These are phyloP conservation scores for Quercus tomentella DNA, from an alignment of 331 rosid genomes.

Conservation along the genomic window DNA sequence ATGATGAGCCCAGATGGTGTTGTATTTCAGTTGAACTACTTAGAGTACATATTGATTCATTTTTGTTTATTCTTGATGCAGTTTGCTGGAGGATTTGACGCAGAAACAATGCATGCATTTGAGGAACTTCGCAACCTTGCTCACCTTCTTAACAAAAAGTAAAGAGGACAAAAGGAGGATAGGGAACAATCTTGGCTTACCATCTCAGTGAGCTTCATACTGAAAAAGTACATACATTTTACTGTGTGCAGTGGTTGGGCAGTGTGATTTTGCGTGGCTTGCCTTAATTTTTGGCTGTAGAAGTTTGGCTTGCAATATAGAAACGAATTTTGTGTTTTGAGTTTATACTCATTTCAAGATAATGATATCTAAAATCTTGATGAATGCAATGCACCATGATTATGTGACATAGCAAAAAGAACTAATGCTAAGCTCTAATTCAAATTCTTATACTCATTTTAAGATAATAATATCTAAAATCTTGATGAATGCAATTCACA, in stretches of 20 bases:
- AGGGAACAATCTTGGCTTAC: constrained; percentile 23
- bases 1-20: not conserved
- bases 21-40: not conserved
- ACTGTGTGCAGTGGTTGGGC: not conserved
- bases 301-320: not conserved
- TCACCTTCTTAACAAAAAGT: constrained; percentile 77
- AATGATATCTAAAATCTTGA: not conserved
- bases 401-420: not conserved
- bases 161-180: constrained; percentile 4
- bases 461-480: too few relatives aligned
- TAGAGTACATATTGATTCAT: not conserved
- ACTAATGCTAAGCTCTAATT: too few relatives aligned
- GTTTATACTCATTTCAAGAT: not conserved
- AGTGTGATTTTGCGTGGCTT: not conserved
- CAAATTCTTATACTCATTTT: too few relatives aligned
- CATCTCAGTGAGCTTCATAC: constrained; percentile 37
- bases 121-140: constrained; percentile 96
- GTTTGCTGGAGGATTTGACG: constrained; percentile 99
- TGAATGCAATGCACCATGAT: not conserved
- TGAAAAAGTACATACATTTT: not conserved
- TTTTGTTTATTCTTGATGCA: constrained; percentile 32
- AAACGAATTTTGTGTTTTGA: not conserved
- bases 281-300: not conserved
- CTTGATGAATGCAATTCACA: too few relatives aligned
- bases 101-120: constrained; percentile 95